Conservation (phyloP, 1,139 yeast genomes). For the Pneumocystis wakefieldiae region DNA sequence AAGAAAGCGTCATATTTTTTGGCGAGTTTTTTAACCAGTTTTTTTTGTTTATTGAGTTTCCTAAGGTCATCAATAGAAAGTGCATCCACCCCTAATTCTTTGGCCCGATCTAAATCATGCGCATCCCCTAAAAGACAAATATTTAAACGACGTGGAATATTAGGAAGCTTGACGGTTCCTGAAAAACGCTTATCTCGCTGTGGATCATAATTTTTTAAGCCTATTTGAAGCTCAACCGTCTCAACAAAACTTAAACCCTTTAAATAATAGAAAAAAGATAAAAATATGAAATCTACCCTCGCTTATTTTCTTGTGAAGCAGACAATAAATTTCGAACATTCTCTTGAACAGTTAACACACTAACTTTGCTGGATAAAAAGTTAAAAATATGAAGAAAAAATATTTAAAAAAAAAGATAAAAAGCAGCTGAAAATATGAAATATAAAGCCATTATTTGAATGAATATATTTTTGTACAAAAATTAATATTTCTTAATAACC, state of each 20-base stretch:
- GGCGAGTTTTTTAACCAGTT: constrained; percentile 98
- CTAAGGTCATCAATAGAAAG: constrained; percentile 99
- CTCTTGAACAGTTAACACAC: constrained; percentile 88
- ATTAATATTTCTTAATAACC: background rate
- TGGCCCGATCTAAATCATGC: constrained; percentile 99
- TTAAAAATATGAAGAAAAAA: background rate
- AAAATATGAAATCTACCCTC: constrained; percentile 39
- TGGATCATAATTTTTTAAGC: constrained; percentile 99
- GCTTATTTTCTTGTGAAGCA: constrained; percentile 95
- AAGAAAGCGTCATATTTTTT: constrained; percentile 99
- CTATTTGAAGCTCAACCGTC: constrained; percentile 99
- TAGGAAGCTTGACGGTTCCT: constrained; percentile 96
- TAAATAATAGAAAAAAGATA: too few species aligned
- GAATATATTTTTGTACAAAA: background rate
- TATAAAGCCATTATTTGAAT: background rate
- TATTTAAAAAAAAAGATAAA: background rate
- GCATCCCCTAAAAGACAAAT: constrained; percentile 99
- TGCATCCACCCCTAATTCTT: constrained; percentile 98
- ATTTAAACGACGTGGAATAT: constrained; percentile 99
- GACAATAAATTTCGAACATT: constrained; percentile 86
- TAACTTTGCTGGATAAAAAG: constrained; percentile 52
- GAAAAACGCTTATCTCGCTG: constrained; percentile 99
- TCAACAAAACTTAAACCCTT: constrained; percentile 49
- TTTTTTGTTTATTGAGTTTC: constrained; percentile 99
- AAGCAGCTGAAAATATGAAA: too few species aligned